Evolutionary conservation across 1,284 basidiomycete genomes (phyloP), one percentile per base, ranked within the genome.

Genomic region (Lentinus polychrous): DNA sequence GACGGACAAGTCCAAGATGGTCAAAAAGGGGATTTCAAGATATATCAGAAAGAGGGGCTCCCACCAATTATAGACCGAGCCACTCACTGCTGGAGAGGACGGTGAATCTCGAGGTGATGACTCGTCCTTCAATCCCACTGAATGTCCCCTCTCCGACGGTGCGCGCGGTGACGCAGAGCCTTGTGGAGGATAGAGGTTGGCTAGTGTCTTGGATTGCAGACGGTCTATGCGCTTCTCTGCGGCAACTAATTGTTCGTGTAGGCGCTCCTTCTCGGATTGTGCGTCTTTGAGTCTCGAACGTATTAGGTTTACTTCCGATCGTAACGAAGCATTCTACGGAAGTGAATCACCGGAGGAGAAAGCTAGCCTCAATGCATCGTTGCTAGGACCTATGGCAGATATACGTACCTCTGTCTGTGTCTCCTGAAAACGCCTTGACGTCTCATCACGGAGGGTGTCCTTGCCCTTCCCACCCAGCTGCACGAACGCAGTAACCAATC

Each of bases 141-240:
- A 20, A 59, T 80, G 80, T 67, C 75, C 76, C 53, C 67, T 66
- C 52, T 61, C 60, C 43, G 74, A 49, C 70, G 68, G 51, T 66
- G 62, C n/a, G 70, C 68, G 52, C 65, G 63, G 17, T 59, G 58
- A 18, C 67, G 64, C 36, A 59, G 47, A 52, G 51, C 53, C 57
- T 55, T n/a, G 49, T 53, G 48, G 55, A 35, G 48, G 60, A 52
- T 75, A 71, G 48, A 74, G 62, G 8, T 71, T 66, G 41, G 66
- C 65, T 5, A 86, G 75, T 1, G 80, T 76, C 50, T 72, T 74
- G 62, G 88, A 91, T 57, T 75, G 76, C 45, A 83, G 61, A 35
- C 88, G 76, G 59, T 93, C 91, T 41, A 83, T 62, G n/a, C 81
- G 79, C 54, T 76, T 85, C 66, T 92, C 83, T 0, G 82, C 78